Percentiles rank a stretch among this genome's conserved stretches.
phyloP scores from a whole-genome alignment of 192 early-diverging fungal species.

The Borealophlyctis nickersoniae region DNA sequence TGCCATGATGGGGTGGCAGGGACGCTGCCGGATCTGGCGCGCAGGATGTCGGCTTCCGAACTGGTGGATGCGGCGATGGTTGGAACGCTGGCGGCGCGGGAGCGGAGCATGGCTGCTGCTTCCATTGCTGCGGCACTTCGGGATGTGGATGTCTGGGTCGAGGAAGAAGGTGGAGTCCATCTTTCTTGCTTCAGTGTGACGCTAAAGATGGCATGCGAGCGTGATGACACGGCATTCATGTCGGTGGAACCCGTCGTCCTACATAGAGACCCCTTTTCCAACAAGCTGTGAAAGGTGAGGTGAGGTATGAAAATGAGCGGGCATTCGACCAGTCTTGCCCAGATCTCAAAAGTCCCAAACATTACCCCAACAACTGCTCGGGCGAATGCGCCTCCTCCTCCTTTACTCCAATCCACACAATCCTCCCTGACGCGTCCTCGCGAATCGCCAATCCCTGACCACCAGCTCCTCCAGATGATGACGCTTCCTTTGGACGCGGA shows the following conservation, averaged over 20 bases:
- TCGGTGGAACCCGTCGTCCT: constrained; percentile 91
- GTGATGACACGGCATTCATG: constrained; percentile 95
- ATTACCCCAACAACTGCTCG: constrained; percentile 31
- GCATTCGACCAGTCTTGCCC: too few species aligned
- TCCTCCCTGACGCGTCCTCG: constrained; percentile 41
- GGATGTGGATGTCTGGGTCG: too few species aligned
- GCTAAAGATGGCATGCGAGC: constrained; percentile 96
- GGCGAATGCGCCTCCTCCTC: constrained; percentile 26
- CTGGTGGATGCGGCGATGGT: constrained; percentile 56
- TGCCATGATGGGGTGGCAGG: constrained; percentile 89
- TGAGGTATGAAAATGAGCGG: too few species aligned
- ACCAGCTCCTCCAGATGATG: too few species aligned
- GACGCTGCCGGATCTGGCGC: constrained; percentile 88
- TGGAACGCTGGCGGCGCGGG: not conserved
- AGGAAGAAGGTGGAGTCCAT: too few species aligned
- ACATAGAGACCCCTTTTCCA: constrained; percentile 36
- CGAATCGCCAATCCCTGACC: too few species aligned
- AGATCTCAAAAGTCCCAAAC: not conserved
- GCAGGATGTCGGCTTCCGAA: constrained; percentile 94
- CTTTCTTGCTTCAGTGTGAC: constrained; percentile 76
- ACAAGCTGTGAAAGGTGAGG: constrained; percentile 24
- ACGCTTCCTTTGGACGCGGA: too few species aligned
- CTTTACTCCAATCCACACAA: constrained; percentile 38
- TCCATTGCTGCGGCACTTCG: not conserved
- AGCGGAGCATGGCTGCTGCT: not conserved